Base-by-base conservation (phyloP, 1,284 basidiomycete genomes). In the Ustilago xerochloae region DNA sequence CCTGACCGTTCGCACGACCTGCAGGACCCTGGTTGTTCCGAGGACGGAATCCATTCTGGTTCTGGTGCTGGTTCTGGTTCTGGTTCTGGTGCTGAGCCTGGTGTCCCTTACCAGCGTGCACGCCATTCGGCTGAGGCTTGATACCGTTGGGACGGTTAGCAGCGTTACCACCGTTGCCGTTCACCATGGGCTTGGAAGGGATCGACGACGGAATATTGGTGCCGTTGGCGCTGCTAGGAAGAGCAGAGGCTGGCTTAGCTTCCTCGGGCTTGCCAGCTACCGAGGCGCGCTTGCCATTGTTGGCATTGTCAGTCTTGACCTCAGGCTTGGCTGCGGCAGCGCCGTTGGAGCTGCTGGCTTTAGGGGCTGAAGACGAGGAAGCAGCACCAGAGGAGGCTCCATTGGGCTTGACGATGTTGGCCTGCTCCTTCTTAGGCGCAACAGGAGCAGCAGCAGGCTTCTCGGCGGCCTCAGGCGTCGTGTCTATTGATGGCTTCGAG, bases 111-210 rank as follows among this genome's bases (percentile, higher is more conserved):
- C 48, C 55, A 24, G 47, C 52, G 38, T 72, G 63, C 18, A 57
- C 60, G 22, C 60, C 72, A 30, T 75, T 75, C 4, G 63, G 32
- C 55, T 76, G 68, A 6, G 58, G 50, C 50, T 73, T 73, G 50
- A 47, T 45, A n/a, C 57, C 58, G 29, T 56, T 64, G 35, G 69
- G 70, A 22, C 59, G 56, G 41, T 46, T 59, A 28, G 41, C 57
- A 35, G 57, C 48, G 1, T 28, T 29, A 20, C 33, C 39, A 38
- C 28, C 51, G 39, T 63, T 64, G 32, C 63, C 72, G 38, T 73
- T 73, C 33, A 62, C 47, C 13, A 63, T 13, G 15, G 67, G 67
- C 60, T 75, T 70, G 55, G 66, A 67, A 13, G 63, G 63, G 22
- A 66, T 64, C 18, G 60, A 65, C 33, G 72, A 63, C 12, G 70